Conservation (phyloP, 2,329 filamentous ascomycete genomes). For the Hymenoscyphus infarciens region DNA sequence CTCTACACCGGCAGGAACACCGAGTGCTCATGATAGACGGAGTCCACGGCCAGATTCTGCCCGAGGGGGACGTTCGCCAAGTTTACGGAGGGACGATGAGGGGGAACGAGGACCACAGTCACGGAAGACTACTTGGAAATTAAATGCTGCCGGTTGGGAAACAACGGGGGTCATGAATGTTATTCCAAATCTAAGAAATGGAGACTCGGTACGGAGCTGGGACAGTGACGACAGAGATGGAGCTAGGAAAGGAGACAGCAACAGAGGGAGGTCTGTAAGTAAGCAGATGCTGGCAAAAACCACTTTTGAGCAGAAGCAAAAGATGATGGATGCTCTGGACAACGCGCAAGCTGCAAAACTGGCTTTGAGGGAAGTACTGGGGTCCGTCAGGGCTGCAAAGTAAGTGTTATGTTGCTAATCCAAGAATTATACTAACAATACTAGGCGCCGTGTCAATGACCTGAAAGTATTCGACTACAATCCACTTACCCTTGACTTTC, state of each 20-base stretch:
- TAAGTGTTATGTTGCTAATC: conserved; percentile 41
- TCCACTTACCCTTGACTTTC: conserved; percentile 79
- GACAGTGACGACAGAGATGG: conserved; percentile 35
- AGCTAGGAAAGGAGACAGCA: conserved; percentile 32
- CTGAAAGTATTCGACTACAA: conserved; percentile 74
- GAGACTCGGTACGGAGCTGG: conserved; percentile 41
- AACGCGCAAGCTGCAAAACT: conserved; percentile 80
- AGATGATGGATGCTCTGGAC: conserved; percentile 67
- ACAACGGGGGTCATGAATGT: conserved; percentile 75
- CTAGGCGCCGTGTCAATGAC: conserved; percentile 53
- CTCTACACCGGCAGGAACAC: conserved; percentile 56
- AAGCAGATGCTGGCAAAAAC: conserved; percentile 47
- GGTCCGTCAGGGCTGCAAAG: conserved; percentile 80
- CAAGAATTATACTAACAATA: conserved; percentile 14
- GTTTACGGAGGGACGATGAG: conserved; percentile 36
- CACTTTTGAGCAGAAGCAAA: conserved; percentile 61
- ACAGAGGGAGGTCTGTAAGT: conserved; percentile 41
- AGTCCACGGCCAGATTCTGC: conserved; percentile 34
- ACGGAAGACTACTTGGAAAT: conserved; percentile 29
- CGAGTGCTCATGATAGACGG: conserved; percentile 39
- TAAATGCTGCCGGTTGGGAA: conserved; percentile 63
- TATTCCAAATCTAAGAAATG: conserved; percentile 52
- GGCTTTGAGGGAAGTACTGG: conserved; percentile 77
- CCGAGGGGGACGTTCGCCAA: conserved; percentile 35
- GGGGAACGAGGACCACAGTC: conserved; percentile 39